A percentile compares a stretch with the other conserved stretches of the same genome.
Evolutionary conservation across 2,329 filamentous ascomycete genomes (phyloP).

Genomic region (Lecanicillium sp.): DNA sequence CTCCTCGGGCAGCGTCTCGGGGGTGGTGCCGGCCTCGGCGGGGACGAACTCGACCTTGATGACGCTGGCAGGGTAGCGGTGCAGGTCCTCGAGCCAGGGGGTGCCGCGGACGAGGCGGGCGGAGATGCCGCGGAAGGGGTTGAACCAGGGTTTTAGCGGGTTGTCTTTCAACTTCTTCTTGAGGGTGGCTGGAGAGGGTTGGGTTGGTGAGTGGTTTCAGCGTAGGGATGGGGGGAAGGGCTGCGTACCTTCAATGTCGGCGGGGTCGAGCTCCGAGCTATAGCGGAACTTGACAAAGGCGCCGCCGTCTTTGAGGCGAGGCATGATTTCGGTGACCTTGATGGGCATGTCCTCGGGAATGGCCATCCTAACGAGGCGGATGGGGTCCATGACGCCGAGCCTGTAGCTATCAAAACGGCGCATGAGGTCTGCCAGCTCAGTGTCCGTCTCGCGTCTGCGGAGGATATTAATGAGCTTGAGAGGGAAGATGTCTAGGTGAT

Average conservation of each 20-base stretch:
- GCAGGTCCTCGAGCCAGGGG: constrained; percentile 92
- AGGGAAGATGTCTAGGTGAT: constrained; percentile 68
- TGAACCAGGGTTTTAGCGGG: constrained; percentile 84
- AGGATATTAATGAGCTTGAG: constrained; percentile 55
- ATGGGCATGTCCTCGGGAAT: constrained; percentile 58
- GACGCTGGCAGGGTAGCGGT: constrained; percentile 69
- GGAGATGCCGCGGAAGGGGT: constrained; percentile 66
- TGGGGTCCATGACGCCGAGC: constrained; percentile 45
- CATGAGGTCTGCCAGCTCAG: constrained; percentile 44
- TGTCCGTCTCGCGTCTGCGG: constrained; percentile 42
- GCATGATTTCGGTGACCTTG: constrained; percentile 73
- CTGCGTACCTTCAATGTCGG: constrained; percentile 39
- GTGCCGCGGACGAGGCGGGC: constrained; percentile 71
- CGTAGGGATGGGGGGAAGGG: no score
- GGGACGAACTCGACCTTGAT: constrained; percentile 82
- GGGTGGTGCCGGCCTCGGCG: constrained; percentile 60
- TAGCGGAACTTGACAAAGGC: constrained; percentile 82
- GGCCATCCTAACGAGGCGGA: constrained; percentile 52
- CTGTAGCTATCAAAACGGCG: constrained; percentile 46
- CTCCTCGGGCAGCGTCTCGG: constrained; percentile 79
- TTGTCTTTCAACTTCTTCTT: constrained; percentile 58
- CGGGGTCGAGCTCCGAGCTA: constrained; percentile 31
- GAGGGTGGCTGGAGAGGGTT: constrained; percentile 41
- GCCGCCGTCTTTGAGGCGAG: constrained; percentile 83
- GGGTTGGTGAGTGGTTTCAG: no score